Conservation (phyloP, 2,329 filamentous ascomycete species). For the Ophiostoma sp. region DNA sequence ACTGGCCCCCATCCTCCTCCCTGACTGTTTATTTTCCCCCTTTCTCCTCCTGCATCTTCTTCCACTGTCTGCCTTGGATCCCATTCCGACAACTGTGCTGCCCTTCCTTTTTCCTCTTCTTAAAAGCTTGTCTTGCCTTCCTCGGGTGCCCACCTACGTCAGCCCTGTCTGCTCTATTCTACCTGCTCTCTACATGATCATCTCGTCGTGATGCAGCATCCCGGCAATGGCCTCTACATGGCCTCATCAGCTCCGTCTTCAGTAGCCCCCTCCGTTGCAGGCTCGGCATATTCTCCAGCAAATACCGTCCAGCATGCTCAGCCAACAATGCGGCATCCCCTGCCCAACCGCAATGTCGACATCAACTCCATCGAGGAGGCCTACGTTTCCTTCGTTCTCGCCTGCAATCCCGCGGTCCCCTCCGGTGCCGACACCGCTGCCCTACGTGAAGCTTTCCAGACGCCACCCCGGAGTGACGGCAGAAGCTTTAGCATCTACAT, state of each 20-base stretch:
- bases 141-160: neutral
- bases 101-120: neutral
- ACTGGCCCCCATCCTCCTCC: neutral
- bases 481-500: constrained; percentile 76
- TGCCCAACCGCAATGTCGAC: constrained; percentile 65
- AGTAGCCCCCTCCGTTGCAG: constrained; percentile 1
- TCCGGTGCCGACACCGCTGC: constrained; percentile 62
- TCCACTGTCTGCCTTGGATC: constrained; percentile 8
- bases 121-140: neutral
- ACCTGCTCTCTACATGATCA: constrained; percentile 11
- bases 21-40: constrained; percentile 6
- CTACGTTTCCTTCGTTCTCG: constrained; percentile 78
- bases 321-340: constrained; percentile 24
- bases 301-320: neutral
- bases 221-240: constrained; percentile 17
- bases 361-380: constrained; percentile 70
- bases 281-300: neutral
- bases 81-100: neutral
- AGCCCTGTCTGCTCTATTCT: neutral
- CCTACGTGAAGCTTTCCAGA: constrained; percentile 69
- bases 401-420: constrained; percentile 80
- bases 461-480: constrained; percentile 78
- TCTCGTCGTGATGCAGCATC: constrained; percentile 15
- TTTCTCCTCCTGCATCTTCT: constrained; percentile 4
- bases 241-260: constrained; percentile 4